phyloP scores from a whole-genome alignment of 192 early-diverging fungal species.

The Backusella circina region DNA sequence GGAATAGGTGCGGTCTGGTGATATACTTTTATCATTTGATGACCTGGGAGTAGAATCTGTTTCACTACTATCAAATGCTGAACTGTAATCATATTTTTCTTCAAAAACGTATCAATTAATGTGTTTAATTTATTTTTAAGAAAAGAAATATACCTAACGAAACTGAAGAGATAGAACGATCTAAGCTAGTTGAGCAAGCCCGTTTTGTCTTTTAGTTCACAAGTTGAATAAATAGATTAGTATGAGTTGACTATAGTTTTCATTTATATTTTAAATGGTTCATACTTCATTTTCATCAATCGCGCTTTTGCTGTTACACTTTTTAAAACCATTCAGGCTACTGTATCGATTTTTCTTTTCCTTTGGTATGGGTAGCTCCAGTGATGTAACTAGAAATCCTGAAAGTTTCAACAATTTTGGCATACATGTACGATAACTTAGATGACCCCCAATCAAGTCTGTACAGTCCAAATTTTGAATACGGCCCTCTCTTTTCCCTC shows the following conservation, averaged over 20 bases:
- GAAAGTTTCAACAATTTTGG: constrained; percentile 75
- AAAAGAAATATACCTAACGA: background rate
- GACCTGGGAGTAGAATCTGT: background rate
- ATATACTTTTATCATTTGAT: background rate
- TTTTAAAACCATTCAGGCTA: background rate
- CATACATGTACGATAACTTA: constrained; percentile 78
- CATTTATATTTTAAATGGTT: background rate
- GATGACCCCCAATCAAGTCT: constrained; percentile 80
- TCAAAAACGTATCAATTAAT: background rate
- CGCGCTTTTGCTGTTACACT: background rate
- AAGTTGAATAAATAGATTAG: background rate
- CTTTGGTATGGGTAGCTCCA: constrained; percentile 61
- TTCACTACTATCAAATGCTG: background rate
- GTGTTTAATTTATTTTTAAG: background rate
- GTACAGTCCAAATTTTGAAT: constrained; percentile 82
- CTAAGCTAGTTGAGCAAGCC: background rate
- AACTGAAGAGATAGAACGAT: background rate
- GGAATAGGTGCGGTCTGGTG: background rate
- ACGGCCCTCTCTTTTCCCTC: constrained; percentile 27
- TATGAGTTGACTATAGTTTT: background rate
- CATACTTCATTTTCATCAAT: background rate
- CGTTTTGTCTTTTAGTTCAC: background rate
- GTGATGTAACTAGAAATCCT: constrained; percentile 75
- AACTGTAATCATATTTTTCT: background rate
- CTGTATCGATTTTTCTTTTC: constrained; percentile 42